Evolutionary conservation across 2,329 filamentous ascomycete species (phyloP), one percentile per base, ranked within the genome.

Genomic region (Aspergillus awamori): DNA sequence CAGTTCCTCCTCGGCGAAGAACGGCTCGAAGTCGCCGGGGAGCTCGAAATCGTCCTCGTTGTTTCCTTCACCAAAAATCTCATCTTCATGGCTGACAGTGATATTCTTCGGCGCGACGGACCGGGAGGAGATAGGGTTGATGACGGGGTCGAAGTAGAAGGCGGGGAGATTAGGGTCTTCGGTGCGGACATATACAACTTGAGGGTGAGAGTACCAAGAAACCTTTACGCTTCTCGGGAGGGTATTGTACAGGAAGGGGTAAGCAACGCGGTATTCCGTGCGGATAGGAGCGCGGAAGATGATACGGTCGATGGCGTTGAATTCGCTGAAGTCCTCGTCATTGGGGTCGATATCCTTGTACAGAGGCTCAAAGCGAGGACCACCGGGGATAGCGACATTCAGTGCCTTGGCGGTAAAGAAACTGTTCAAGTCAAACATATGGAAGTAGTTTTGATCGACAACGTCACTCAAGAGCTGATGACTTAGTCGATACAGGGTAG

Each of bases 291-390:
- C 89, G 66, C 95, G 90, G 84, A 99, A 99, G 68, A 99, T 99
- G 78, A 99, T 99, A 69, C 96, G 92, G 73, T 99, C 95, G 70
- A 99, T 99, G 36, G 95, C 95, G 73, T 99, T 99, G 84, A 99
- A 99, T 78, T 99, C 95, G 78, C 95, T 95, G 78, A 99, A 99
- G 74, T 99, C 95, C 77, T 99, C 95, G 69, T 98, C 94, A 70
- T 99, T 99, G 2, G 95, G 95, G 76, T 99, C 93, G 63, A 99
- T 93, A 70, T 99, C 95, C 79, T 99, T 99, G 83, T 97, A 99
- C 20, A 99, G 77, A 24, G 95, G 95, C 78, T 99, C 95, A 66
- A 99, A 99, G 30, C 95, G 89, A 63, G 95, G 95, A 8, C 95
- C 96, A 74, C 95, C 95, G n/a, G 95, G 95, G 58, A 99, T 92